Evolutionary conservation across 163 green algal genomes (phyloP).

Genomic region (Chloromonas sp.): DNA sequence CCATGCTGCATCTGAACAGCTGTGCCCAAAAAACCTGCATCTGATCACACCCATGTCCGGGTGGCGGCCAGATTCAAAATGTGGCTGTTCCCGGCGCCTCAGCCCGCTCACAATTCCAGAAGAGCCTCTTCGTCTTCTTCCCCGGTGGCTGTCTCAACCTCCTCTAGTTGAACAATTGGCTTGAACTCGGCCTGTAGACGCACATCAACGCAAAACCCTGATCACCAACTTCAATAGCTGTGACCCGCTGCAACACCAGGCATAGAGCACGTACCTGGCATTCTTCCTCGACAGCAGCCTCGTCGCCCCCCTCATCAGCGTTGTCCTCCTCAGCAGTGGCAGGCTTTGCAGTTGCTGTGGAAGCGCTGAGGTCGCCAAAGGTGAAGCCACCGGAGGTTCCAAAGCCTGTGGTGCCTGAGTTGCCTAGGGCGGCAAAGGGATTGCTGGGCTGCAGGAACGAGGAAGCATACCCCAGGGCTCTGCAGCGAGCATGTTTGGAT

Average conservation of each 20-base stretch:
- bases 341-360: constrained; percentile 18
- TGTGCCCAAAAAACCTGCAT: too few relatives aligned
- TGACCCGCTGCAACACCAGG: too few relatives aligned
- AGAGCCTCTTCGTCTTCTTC: constrained; percentile 91
- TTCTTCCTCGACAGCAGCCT: constrained; percentile 45
- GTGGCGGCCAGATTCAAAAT: too few relatives aligned
- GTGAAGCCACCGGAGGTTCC: constrained; percentile 24
- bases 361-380: constrained; percentile 21
- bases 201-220: background rate
- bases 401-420: constrained; percentile 7
- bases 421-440: constrained; percentile 37
- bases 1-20: too few relatives aligned
- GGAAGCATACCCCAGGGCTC: too few relatives aligned
- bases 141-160: constrained; percentile 84
- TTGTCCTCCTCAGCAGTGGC: constrained; percentile 25
- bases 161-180: constrained; percentile 92
- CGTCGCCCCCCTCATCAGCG: constrained; percentile 36
- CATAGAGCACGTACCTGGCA: constrained; percentile 56
- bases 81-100: too few relatives aligned
- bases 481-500: too few relatives aligned
- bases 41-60: too few relatives aligned
- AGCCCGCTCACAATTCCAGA: constrained; percentile 78
- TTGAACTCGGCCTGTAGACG: constrained; percentile 77
- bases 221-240: background rate
- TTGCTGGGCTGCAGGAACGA: constrained; percentile 13